These are phyloP conservation scores for Cyberlindnera sargentensis DNA, from an alignment of 805 yeast species.

Conservation along the genomic window DNA sequence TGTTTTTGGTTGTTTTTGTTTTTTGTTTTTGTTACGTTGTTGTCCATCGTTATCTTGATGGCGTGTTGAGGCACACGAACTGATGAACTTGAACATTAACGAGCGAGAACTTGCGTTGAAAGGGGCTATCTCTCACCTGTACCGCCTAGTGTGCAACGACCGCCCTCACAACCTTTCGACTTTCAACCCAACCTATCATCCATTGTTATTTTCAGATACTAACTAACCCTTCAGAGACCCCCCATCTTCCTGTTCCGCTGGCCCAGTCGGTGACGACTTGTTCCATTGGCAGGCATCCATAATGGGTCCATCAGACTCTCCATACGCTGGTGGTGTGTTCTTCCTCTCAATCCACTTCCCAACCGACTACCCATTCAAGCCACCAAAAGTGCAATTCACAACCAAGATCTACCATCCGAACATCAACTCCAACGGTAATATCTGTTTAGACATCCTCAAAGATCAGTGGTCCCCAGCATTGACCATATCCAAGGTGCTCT, in stretches of 20 bases:
- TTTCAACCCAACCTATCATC: too few species aligned
- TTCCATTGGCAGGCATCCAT: slow-evolving; percentile 99
- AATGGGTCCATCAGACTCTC: slow-evolving; percentile 98
- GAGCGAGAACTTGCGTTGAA: too few species aligned
- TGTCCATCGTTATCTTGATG: too few species aligned
- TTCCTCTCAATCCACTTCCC: slow-evolving; percentile 97
- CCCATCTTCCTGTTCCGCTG: slow-evolving; percentile 98
- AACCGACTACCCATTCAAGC: slow-evolving; percentile 98
- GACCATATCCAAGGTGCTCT: slow-evolving; percentile 89
- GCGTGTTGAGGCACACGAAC: too few species aligned
- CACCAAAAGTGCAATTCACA: slow-evolving; percentile 89
- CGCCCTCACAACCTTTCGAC: too few species aligned
- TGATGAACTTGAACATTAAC: too few species aligned
- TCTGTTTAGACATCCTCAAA: slow-evolving; percentile 92
- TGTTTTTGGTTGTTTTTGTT: too few species aligned
- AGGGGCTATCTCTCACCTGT: too few species aligned
- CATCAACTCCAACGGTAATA: slow-evolving; percentile 92
- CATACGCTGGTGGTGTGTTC: slow-evolving; percentile 86
- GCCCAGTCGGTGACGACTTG: slow-evolving; percentile 96
- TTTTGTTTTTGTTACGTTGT: too few species aligned
- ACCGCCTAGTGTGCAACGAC: too few species aligned
- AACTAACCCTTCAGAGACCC: slow-evolving; percentile 64
- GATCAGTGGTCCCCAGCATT: slow-evolving; percentile 99
- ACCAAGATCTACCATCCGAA: slow-evolving; percentile 97
- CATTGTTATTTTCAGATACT: slow-evolving; percentile 8